Evolutionary conservation across 441 rosid genomes (phyloP).

Genomic region (Jatropha podagrica): DNA sequence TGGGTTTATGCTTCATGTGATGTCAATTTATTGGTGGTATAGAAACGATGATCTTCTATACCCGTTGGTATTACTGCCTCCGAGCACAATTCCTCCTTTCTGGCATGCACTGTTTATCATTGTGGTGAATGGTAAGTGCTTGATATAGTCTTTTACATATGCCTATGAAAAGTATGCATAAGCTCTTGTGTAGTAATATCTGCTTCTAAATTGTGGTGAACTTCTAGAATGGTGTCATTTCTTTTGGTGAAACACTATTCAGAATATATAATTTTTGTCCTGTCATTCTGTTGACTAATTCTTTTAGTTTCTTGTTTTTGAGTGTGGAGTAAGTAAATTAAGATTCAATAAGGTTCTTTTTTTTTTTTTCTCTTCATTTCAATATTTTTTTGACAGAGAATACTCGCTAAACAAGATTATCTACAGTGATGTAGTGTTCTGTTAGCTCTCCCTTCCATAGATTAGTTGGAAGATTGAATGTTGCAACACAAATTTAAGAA

Average conservation of each 20-base stretch:
- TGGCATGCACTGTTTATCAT: constrained; percentile 63
- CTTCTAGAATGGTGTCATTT: neutral
- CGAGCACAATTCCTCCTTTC: constrained; percentile 53
- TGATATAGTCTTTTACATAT: neutral
- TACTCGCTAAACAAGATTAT: neutral
- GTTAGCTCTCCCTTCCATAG: neutral
- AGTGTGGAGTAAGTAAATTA: too few species aligned
- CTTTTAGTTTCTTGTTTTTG: neutral
- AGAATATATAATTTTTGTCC: neutral
- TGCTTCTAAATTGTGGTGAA: neutral
- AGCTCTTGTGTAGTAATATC: neutral
- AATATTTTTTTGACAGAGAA: neutral
- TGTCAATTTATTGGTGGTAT: constrained; percentile 61
- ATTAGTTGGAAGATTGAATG: neutral
- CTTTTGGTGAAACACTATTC: neutral
- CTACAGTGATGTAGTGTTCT: neutral
- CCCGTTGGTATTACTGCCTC: constrained; percentile 59
- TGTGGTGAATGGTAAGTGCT: constrained; percentile 49
- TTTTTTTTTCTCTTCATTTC: too few species aligned
- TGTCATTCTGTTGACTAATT: neutral
- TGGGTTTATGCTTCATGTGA: constrained; percentile 49
- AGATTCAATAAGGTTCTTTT: neutral
- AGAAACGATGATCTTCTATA: constrained; percentile 49
- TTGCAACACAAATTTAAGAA: neutral
- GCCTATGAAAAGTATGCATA: neutral